phyloP scores from a whole-genome alignment of 2,329 filamentous ascomycete species.

The Trichoderma brevicompactum region DNA sequence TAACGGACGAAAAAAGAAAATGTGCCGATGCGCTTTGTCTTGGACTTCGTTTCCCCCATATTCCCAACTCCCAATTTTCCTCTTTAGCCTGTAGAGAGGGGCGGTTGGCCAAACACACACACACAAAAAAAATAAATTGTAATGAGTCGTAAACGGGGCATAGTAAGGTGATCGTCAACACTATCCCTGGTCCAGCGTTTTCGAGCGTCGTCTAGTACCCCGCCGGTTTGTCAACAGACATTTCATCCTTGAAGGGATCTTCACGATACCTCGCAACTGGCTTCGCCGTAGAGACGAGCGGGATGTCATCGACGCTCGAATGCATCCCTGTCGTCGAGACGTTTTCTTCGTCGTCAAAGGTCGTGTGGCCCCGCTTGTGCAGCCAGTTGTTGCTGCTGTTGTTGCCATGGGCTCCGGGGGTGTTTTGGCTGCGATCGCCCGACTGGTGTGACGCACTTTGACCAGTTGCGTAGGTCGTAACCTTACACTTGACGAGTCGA shows the following conservation, averaged over 20 bases:
- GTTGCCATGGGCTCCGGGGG: not conserved
- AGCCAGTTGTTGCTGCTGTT: constrained; percentile 15
- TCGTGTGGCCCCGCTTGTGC: constrained; percentile 24
- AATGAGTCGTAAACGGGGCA: constrained; percentile 18
- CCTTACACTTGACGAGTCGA: constrained; percentile 31
- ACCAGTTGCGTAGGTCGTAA: constrained; percentile 29
- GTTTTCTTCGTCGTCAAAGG: constrained; percentile 32
- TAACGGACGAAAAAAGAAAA: not conserved
- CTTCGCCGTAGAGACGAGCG: constrained; percentile 31
- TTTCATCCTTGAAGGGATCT: constrained; percentile 22
- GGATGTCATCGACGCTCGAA: constrained; percentile 37
- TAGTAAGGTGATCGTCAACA: constrained; percentile 19
- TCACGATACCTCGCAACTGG: constrained; percentile 7
- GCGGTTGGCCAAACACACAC: not conserved
- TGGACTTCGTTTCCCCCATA: not conserved
- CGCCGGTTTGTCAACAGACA: constrained; percentile 1
- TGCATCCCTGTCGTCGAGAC: constrained; percentile 32
- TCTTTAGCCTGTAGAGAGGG: constrained; percentile 18
- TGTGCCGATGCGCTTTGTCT: not conserved
- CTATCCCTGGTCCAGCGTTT: not conserved
- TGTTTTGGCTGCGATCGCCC: constrained; percentile 23
- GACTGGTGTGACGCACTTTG: constrained; percentile 25
- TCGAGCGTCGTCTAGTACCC: not conserved
- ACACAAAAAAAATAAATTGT: not conserved
- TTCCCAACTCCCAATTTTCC: not conserved